These are phyloP conservation scores for Saccharomycopsis guyanensis DNA, from an alignment of 805 yeast genomes.

Conservation along the genomic window DNA sequence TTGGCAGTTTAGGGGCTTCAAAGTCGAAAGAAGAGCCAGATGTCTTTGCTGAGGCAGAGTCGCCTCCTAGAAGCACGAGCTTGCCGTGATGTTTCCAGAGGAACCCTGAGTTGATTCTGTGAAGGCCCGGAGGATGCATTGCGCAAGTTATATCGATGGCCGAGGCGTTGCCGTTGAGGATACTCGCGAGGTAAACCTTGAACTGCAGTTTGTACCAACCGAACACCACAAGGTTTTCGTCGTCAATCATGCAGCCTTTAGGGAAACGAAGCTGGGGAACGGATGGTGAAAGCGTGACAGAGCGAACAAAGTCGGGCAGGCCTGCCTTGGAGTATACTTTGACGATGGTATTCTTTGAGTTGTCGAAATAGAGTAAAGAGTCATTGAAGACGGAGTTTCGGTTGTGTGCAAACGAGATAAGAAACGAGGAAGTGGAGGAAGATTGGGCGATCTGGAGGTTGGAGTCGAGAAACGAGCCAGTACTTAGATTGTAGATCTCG, in stretches of 20 bases:
- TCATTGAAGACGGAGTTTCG: slow-evolving; percentile 4
- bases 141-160: slow-evolving; percentile 47
- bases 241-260: slow-evolving; percentile 8
- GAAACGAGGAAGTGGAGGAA: slow-evolving; percentile 1
- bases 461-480: neutral
- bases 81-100: slow-evolving; percentile 77
- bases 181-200: slow-evolving; percentile 44
- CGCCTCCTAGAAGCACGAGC: slow-evolving; percentile 50
- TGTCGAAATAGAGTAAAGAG: slow-evolving; percentile 2
- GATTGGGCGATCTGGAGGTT: neutral
- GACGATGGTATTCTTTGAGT: neutral
- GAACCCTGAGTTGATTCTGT: slow-evolving; percentile 59
- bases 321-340: neutral
- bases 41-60: neutral
- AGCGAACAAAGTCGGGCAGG: neutral
- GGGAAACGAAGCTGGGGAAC: neutral
- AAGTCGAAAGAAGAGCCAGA: no score
- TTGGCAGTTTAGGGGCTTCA: neutral
- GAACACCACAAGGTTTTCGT: slow-evolving; percentile 22
- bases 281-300: neutral
- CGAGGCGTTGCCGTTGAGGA: slow-evolving; percentile 56
- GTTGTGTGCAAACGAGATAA: slow-evolving; percentile 5
- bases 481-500: neutral
- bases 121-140: slow-evolving; percentile 45
- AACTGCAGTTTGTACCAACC: slow-evolving; percentile 21